Evolutionary conservation across 2,329 filamentous ascomycete species (phyloP), one percentile per base, ranked within the genome.

Genomic region (Fusarium sulawesiense): DNA sequence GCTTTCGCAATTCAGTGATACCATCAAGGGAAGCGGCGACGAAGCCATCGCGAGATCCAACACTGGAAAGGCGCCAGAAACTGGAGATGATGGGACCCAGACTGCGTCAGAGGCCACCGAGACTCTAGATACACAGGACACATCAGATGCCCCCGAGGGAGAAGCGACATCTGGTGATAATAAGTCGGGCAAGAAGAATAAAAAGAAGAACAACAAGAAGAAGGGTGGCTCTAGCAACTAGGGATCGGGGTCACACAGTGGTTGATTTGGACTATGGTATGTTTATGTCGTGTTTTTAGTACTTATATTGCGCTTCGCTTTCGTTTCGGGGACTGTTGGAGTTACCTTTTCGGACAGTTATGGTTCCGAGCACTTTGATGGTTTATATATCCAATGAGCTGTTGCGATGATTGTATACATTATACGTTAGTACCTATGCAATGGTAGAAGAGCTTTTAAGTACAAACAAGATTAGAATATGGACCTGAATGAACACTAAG

Each of bases 1-100:
- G 76, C 64, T 89, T 54, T 70, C 70, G 4, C 73, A 80, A 11
- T 69, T 80, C 21, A 75, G 60, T 32, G 70, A 73, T n/a, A 68
- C 73, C n/a, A 63, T 74, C n/a, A 70, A 72, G 41, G 60, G 53
- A 13, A 51, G 62, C 9, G 56, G 53, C 53, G 56, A 42, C 46
- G 55, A 49, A 29, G 48, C 46, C 21, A 23, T 30, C 23, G 56
- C 41, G 32, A 54, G 37, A n/a, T 40, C 42, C n/a, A 56, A 56
- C 45, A 53, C 29, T 14, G 60, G 56, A 37, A 65, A 72, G 25
- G 46, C 42, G 11, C 58, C 48, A 10, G 69, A 64, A 27, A 11
- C 20, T 23, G 61, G 65, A 27, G 57, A 57, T 1, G 61, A 68
- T 7, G 59, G 65, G n/a, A 37, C 34, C 3, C 59, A 50, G 20